phyloP scores from a whole-genome alignment of 2,329 filamentous ascomycete species.

The Corniculantispora saksenae region DNA sequence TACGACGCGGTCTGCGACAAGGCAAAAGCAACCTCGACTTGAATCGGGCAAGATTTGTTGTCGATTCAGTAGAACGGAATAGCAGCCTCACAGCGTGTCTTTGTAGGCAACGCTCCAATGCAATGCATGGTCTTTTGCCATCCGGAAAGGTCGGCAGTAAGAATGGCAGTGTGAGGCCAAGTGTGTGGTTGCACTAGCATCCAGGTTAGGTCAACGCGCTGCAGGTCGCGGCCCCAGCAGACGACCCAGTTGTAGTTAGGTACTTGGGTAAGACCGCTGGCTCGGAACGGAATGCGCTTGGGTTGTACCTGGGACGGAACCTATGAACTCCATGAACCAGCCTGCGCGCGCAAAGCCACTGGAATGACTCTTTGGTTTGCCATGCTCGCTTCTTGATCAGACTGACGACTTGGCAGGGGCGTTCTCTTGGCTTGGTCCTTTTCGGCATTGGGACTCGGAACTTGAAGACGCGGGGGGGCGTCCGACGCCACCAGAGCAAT shows the following conservation, averaged over 20 bases:
- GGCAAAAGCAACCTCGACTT: neutral
- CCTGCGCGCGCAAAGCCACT: no score
- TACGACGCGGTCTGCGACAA: neutral
- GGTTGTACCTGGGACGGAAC: neutral
- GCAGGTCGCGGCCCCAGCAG: no score
- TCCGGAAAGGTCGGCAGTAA: conserved; percentile 1
- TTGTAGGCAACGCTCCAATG: no score
- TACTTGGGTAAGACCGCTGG: neutral
- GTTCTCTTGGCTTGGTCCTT: neutral
- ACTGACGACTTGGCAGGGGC: neutral
- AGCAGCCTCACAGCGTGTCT: neutral
- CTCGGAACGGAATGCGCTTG: neutral
- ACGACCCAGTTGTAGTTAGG: no score
- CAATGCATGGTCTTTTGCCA: no score
- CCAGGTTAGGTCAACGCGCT: neutral
- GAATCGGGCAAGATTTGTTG: neutral
- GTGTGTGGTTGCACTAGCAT: conserved; percentile 3
- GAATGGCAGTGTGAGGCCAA: neutral
- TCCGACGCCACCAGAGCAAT: no score
- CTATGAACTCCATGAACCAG: no score
- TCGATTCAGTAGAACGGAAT: neutral
- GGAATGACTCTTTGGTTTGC: no score
- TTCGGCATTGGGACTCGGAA: conserved; percentile 2
- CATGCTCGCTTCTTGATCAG: no score
- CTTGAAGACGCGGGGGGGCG: neutral